Conservation (phyloP, 108 stramenopile species). For the Fragilariopsis cylindrus region DNA sequence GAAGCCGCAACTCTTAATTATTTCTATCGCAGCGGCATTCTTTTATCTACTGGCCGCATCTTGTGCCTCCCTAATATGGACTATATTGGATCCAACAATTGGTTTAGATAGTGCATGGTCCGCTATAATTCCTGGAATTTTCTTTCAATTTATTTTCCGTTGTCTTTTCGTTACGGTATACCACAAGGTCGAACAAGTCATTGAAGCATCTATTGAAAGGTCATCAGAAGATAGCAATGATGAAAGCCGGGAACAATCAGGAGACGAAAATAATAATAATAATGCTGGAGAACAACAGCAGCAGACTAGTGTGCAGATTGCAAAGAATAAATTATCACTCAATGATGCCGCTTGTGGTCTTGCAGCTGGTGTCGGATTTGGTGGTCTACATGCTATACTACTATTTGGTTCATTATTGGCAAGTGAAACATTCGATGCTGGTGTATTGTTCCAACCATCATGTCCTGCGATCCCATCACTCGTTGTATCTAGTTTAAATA, state of each 20-base stretch:
- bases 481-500: conserved; percentile 62
- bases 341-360: conserved; percentile 76
- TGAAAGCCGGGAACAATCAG: conserved; percentile 6
- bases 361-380: conserved; percentile 83
- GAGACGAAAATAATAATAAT: conserved; percentile 6
- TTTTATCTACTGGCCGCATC: conserved; percentile 63
- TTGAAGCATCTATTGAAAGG: conserved; percentile 59
- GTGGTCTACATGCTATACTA: conserved; percentile 75
- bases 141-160: conserved; percentile 61
- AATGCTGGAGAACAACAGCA: conserved; percentile 16
- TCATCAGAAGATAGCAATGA: conserved; percentile 26
- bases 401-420: conserved; percentile 79
- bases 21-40: conserved; percentile 72
- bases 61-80: conserved; percentile 56
- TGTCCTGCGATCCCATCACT: conserved; percentile 71
- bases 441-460: conserved; percentile 73
- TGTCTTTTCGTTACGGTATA: conserved; percentile 66
- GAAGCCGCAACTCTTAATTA: conserved; percentile 80
- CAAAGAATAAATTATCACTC: conserved; percentile 69
- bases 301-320: conserved; percentile 41
- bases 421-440: conserved; percentile 58
- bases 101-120: conserved; percentile 37
- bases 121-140: conserved; percentile 60
- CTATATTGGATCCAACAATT: conserved; percentile 41
- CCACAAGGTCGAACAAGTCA: conserved; percentile 71